Evolutionary conservation across 2,329 filamentous ascomycete species (phyloP).

Genomic region (Penicillium sp.): DNA sequence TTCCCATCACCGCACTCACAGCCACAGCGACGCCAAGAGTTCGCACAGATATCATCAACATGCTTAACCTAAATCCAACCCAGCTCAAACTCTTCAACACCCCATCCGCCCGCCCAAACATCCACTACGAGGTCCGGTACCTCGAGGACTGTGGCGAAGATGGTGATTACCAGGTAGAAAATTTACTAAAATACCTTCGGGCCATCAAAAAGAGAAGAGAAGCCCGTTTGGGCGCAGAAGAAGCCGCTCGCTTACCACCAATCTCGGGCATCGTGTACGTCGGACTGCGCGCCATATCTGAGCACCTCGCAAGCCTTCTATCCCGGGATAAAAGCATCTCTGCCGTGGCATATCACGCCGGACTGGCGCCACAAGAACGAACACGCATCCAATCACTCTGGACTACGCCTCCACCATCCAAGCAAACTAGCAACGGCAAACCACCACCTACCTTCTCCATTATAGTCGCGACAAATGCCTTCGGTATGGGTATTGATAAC

Average conservation of each 20-base stretch:
- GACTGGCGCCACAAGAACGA: slow-evolving; percentile 70
- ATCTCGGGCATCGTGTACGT: slow-evolving; percentile 52
- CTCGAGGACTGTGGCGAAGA: slow-evolving; percentile 34
- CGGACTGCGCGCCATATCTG: slow-evolving; percentile 41
- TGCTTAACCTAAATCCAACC: slow-evolving; percentile 65
- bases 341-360: slow-evolving; percentile 54
- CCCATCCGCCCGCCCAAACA: slow-evolving; percentile 78
- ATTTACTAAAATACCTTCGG: slow-evolving; percentile 76
- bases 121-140: slow-evolving; percentile 86
- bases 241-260: slow-evolving; percentile 28
- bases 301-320: slow-evolving; percentile 41
- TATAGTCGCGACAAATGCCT: slow-evolving; percentile 92
- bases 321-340: slow-evolving; percentile 36
- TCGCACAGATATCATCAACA: slow-evolving; percentile 76
- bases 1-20: slow-evolving; percentile 90
- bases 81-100: slow-evolving; percentile 76
- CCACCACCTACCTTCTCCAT: slow-evolving; percentile 73
- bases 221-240: slow-evolving; percentile 45
- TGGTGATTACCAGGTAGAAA: slow-evolving; percentile 68
- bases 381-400: slow-evolving; percentile 55
- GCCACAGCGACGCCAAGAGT: slow-evolving; percentile 84
- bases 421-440: slow-evolving; percentile 12
- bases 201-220: slow-evolving; percentile 69
- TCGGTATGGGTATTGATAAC: slow-evolving; percentile 98
- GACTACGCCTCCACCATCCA: slow-evolving; percentile 28